Base-by-base conservation (phyloP, 75 land plant species). In the Azolla pinnata region DNA sequence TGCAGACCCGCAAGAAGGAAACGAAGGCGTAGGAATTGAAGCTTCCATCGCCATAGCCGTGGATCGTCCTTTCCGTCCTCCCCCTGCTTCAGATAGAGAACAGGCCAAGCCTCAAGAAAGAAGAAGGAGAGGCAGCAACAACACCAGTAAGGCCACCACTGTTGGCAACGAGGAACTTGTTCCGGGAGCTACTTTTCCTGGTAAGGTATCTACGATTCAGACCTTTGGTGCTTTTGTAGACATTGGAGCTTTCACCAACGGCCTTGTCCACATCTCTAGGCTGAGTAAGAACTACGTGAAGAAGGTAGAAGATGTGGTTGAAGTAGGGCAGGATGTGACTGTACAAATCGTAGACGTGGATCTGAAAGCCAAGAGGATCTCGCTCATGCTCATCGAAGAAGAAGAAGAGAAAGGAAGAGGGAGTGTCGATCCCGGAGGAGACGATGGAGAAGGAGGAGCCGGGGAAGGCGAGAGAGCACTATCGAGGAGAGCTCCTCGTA, bases 181-280 rank as follows among this genome's bases (percentile, higher is more conserved):
- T 50, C 79, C 79, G 12, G 99, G 96, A 58, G 82, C 90, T 33
- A 60, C 72, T 1, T 89, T 89, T 60, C 75, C 79, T 23, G 99
- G 99, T 29, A 86, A 71, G 76, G 84, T 95, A 0, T 74, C 68
- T 47, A 62, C 97, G 16, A 84, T 95, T 17, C 96, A 86, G 51
- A 73, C 83, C 34, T 95, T 83, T 78, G 99, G 99, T 56, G 91
- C 91, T 33, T 95, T 95, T 77, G 69, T 95, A 54, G 86, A 90
- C 61, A 62, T 95, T 70, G 99, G 99, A 60, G 99, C 99, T 34
- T 86, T 75, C 63, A 79, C 83, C 27, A 88, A 95, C 64, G 99
- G 99, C 3, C 57, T 95, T 49, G 91, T 90, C 4, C 99, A 95
- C 73, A 82, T 95, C 42, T 95, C 99, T 25, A 67, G 75, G 55